Evolutionary conservation across 2,329 filamentous ascomycete species (phyloP).

Genomic region (Eutypella sp.): DNA sequence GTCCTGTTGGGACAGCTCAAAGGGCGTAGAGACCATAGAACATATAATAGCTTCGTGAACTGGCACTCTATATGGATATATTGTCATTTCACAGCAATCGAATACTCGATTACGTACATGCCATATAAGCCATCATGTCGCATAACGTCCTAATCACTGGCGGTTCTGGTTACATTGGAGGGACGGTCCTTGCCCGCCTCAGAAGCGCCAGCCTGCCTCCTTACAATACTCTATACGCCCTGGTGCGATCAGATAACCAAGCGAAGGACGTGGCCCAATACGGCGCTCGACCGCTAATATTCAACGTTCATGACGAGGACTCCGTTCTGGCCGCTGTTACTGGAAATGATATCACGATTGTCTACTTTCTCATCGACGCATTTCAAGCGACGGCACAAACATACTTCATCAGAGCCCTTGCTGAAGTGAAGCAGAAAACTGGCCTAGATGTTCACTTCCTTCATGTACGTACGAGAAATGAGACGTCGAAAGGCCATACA

Average conservation of each 20-base stretch:
- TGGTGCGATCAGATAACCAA: constrained; percentile 41
- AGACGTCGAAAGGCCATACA: not conserved
- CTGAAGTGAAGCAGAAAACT: constrained; percentile 35
- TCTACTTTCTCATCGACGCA: constrained; percentile 44
- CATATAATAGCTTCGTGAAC: too few species aligned
- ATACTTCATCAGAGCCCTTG: constrained; percentile 41
- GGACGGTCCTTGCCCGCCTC: constrained; percentile 39
- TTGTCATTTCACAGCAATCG: not conserved
- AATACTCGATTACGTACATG: not conserved
- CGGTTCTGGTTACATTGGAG: constrained; percentile 49
- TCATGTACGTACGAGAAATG: too few species aligned
- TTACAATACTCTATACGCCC: constrained; percentile 40
- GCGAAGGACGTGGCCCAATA: constrained; percentile 39
- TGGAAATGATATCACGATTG: constrained; percentile 39
- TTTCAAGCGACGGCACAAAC: constrained; percentile 25
- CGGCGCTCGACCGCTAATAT: constrained; percentile 34
- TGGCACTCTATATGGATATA: not conserved
- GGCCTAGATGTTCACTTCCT: constrained; percentile 43
- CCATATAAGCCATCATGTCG: constrained; percentile 12
- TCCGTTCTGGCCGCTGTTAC: constrained; percentile 33
- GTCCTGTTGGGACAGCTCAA: too few species aligned
- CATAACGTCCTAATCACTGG: constrained; percentile 45
- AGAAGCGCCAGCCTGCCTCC: constrained; percentile 31
- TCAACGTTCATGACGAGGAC: constrained; percentile 32
- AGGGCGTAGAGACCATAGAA: too few species aligned